These are phyloP conservation scores for Cladorrhinum sp. DNA, from an alignment of 2,329 filamentous ascomycete genomes.

Conservation along the genomic window DNA sequence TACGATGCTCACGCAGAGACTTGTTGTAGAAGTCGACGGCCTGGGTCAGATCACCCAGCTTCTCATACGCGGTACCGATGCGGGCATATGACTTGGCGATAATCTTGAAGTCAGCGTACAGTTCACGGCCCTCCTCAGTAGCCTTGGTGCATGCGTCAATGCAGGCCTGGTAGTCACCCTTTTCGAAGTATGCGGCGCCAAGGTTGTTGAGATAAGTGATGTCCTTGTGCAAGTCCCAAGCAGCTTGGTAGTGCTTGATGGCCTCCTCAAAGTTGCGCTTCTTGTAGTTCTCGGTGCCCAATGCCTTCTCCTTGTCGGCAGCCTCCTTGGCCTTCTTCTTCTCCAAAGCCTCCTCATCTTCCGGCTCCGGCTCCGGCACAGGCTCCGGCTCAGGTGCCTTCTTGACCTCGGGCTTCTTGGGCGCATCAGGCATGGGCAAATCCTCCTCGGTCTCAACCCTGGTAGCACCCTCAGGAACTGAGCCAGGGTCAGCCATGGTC, in stretches of 20 bases:
- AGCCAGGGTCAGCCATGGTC: constrained; percentile 53
- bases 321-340: constrained; percentile 90
- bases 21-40: constrained; percentile 90
- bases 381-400: constrained; percentile 53
- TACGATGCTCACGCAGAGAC: constrained; percentile 94
- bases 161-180: constrained; percentile 85
- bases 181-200: constrained; percentile 90
- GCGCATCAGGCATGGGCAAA: constrained; percentile 72
- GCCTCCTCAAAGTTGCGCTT: constrained; percentile 95
- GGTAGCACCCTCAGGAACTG: constrained; percentile 34
- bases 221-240: constrained; percentile 92
- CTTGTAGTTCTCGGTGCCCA: constrained; percentile 96
- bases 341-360: constrained; percentile 79
- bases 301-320: constrained; percentile 89
- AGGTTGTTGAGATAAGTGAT: constrained; percentile 98
- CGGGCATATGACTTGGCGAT: constrained; percentile 98
- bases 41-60: constrained; percentile 71
- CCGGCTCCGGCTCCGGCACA: constrained; percentile 58
- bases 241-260: constrained; percentile 90
- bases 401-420: constrained; percentile 44
- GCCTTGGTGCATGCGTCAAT: constrained; percentile 87
- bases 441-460: constrained; percentile 63
- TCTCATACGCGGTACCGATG: constrained; percentile 92
- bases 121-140: constrained; percentile 81
- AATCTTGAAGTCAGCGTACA: constrained; percentile 95